These are phyloP conservation scores for Aspergillus ellipticus DNA, from an alignment of 495 filamentous ascomycete species.

Conservation along the genomic window DNA sequence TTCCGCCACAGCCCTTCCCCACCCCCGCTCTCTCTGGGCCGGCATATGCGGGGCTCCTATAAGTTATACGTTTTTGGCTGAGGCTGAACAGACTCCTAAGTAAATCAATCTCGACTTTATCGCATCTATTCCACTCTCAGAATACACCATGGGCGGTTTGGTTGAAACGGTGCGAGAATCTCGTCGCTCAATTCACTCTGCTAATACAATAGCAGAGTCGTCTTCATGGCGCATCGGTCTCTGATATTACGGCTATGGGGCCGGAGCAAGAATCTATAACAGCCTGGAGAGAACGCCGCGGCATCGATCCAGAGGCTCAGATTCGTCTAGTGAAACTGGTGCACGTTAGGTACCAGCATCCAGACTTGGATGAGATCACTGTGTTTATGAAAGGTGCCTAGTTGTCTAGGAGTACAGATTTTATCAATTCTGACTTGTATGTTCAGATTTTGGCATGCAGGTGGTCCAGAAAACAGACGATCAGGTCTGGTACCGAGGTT, in stretches of 20 bases:
- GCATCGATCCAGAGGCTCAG: conserved; percentile 30
- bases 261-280: conserved; percentile 15
- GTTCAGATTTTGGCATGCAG: conserved; percentile 52
- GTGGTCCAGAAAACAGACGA: conserved; percentile 39
- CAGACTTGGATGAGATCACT: conserved; percentile 35
- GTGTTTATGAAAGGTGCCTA: conserved; percentile 29
- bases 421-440: neutral
- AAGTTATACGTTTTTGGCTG: no score
- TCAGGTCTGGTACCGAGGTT: conserved; percentile 55
- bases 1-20: neutral
- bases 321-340: conserved; percentile 31
- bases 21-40: no score
- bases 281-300: conserved; percentile 29
- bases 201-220: no score
- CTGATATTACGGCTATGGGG: conserved; percentile 29
- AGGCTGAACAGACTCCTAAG: no score
- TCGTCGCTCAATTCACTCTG: no score
- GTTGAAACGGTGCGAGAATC: no score
- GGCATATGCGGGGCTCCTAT: no score
- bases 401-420: no score
- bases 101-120: no score
- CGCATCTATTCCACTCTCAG: no score
- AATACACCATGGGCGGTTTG: no score
- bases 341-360: conserved; percentile 47
- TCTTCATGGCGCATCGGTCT: neutral